A percentile compares a stretch with the other conserved stretches of the same genome.
Evolutionary conservation across 192 early-diverging fungal species (phyloP).

Genomic region (Coemansia sp.): DNA sequence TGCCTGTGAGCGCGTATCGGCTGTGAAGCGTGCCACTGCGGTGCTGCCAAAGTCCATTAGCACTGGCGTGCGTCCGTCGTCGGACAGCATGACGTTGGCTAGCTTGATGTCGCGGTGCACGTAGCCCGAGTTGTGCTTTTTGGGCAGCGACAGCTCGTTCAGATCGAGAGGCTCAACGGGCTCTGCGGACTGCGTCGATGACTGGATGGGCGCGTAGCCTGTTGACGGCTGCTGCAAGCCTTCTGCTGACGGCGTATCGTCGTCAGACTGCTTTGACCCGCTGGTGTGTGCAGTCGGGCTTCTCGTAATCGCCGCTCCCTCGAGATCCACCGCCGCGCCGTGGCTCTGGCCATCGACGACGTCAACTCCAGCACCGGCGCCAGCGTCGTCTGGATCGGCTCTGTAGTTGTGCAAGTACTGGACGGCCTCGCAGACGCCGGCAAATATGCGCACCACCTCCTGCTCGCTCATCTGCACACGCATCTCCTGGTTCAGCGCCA

Average conservation of each 20-base stretch:
- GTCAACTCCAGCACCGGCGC: too few relatives aligned
- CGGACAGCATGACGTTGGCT: conserved; percentile 64
- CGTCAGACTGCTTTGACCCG: too few relatives aligned
- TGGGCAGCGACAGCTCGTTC: too few relatives aligned
- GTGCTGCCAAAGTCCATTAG: conserved; percentile 80
- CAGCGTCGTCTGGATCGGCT: too few relatives aligned
- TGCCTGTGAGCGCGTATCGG: conserved; percentile 56
- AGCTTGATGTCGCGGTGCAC: conserved; percentile 78
- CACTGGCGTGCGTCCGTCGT: conserved; percentile 62
- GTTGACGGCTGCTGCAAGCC: too few relatives aligned
- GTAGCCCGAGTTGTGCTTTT: conserved; percentile 56
- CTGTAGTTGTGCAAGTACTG: conserved; percentile 55
- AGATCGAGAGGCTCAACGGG: too few relatives aligned
- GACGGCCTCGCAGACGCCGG: conserved; percentile 58
- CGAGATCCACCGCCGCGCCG: too few relatives aligned
- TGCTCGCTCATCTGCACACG: conserved; percentile 53
- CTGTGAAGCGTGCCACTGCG: conserved; percentile 53
- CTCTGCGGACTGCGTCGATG: too few relatives aligned
- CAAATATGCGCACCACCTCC: conserved; percentile 58
- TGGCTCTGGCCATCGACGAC: too few relatives aligned
- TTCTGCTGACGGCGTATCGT: too few relatives aligned
- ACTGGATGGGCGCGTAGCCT: conserved; percentile 10
- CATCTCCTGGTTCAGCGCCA: conserved; percentile 50
- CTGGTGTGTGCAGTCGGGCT: too few relatives aligned
- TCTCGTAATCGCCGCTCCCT: too few relatives aligned